Evolutionary conservation across 106 monocot genomes (phyloP), one percentile per base, ranked within the genome.

Genomic region (Dendrobium catenatum): DNA sequence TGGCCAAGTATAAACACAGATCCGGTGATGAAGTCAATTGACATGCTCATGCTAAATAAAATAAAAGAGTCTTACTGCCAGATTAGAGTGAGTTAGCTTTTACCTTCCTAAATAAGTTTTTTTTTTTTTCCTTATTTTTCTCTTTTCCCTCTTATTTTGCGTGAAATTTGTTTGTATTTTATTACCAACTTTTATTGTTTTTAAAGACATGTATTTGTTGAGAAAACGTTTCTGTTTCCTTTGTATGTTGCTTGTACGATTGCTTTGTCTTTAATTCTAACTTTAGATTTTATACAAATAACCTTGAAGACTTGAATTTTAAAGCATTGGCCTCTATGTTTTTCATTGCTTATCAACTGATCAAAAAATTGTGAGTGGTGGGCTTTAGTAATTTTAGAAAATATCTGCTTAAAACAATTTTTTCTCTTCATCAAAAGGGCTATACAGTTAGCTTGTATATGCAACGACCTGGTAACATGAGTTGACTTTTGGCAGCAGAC

Each of bases 21-120:
- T 83, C 98, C 95, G 54, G 33, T 93, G 75, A 42, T 31, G 64
- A 95, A 88, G 84, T 91, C 98, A 80, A 81, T 91, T 85, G 98
- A 99, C 82, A 80, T 93, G 88, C 73, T 95, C 81, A 92, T 95
- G 91, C 86, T 99, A 8, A 93, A 99, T 82, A 99, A 91, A 83
- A 81, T 95, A 73, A 99, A 93, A 83, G 95, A 99, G 74, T 81
- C 86, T 22, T 95, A 87, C 76, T 91, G 98, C 85, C 88, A 89
- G 76, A 88, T 99, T 42, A 82, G 91, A 89, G 98, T 95, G 67
- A 85, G 92, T 90, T 81, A 42, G 16, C 2, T 29, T 67, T 58
- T 48, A 16, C 24, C 24, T 27, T 29, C 54, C 17, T 61, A 31
- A 11, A 18, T 37, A 11, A 70, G 0, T 26, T 26, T 26, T 26